Conservation (phyloP, 2,329 filamentous ascomycete genomes). For the Epichloe sylvatica region DNA sequence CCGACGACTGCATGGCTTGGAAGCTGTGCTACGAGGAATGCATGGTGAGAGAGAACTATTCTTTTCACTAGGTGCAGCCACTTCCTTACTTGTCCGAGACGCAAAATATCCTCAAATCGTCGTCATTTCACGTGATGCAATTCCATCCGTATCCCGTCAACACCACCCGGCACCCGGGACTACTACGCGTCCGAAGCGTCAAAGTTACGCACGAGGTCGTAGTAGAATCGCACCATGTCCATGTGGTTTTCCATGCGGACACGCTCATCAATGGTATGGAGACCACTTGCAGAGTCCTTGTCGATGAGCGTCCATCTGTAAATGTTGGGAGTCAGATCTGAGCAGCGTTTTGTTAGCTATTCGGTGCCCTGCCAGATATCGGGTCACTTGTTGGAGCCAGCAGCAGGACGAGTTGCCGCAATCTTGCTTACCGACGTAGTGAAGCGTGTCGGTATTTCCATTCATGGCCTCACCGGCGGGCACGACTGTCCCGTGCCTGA, state of each 20-base stretch:
- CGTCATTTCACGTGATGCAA: too few species aligned
- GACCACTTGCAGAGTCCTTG: slow-evolving; percentile 13
- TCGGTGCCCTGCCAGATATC: too few species aligned
- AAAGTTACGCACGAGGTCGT: slow-evolving; percentile 30
- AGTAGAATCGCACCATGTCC: slow-evolving; percentile 29
- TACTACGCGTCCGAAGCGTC: slow-evolving; percentile 15
- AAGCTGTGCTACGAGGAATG: too few species aligned
- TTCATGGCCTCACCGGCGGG: slow-evolving; percentile 34
- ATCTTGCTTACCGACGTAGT: slow-evolving; percentile 23
- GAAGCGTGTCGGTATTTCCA: slow-evolving; percentile 29
- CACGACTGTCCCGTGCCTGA: slow-evolving; percentile 35
- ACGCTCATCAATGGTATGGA: slow-evolving; percentile 30
- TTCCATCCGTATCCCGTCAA: background rate
- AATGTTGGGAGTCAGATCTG: slow-evolving; percentile 19
- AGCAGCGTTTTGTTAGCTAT: background rate
- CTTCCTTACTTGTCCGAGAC: too few species aligned
- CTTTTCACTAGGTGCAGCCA: too few species aligned
- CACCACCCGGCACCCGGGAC: too few species aligned
- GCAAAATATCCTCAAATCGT: too few species aligned
- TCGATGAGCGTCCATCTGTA: slow-evolving; percentile 31
- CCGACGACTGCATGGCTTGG: too few species aligned
- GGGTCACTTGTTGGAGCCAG: too few species aligned
- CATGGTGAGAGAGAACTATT: too few species aligned
- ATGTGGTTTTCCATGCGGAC: slow-evolving; percentile 25
- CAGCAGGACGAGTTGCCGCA: background rate